phyloP scores from a whole-genome alignment of 495 filamentous ascomycete species.

The Neurospora sp. region DNA sequence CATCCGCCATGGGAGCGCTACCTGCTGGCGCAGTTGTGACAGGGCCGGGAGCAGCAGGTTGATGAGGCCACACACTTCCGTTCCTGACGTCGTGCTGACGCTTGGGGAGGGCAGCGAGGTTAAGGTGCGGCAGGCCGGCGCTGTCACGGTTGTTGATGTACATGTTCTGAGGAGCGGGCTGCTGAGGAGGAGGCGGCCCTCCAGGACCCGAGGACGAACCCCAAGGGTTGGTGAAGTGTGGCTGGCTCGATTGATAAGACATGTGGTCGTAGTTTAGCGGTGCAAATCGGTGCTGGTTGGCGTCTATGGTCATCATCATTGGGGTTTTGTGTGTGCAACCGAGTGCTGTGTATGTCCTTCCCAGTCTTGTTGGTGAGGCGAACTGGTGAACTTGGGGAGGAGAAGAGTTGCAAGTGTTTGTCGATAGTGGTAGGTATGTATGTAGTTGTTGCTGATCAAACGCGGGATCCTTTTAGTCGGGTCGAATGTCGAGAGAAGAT shows the following conservation, averaged over 20 bases:
- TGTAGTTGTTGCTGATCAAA: conserved; percentile 36
- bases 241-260: conserved; percentile 49
- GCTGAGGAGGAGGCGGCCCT: conserved; percentile 10
- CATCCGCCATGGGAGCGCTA: conserved; percentile 57
- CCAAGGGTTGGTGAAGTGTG: conserved; percentile 95
- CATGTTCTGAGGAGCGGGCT: conserved; percentile 43
- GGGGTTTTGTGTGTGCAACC: conserved; percentile 10
- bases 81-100: conserved; percentile 16
- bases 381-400: background rate
- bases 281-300: conserved; percentile 73
- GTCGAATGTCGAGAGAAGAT: conserved; percentile 27
- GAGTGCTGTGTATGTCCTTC: conserved; percentile 2
- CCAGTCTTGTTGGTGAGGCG: conserved; percentile 9
- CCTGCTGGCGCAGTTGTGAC: conserved; percentile 63
- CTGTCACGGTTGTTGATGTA: conserved; percentile 33
- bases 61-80: conserved; percentile 43
- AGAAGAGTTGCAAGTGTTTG: conserved; percentile 9
- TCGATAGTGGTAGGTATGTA: conserved; percentile 16
- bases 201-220: conserved; percentile 33
- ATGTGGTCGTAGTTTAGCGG: conserved; percentile 69
- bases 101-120: conserved; percentile 37
- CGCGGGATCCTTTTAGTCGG: conserved; percentile 36
- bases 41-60: conserved; percentile 56
- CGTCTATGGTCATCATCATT: conserved; percentile 86
- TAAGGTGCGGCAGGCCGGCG: conserved; percentile 25